phyloP scores from a whole-genome alignment of 495 filamentous ascomycete genomes.

The Aspergillus leporis region DNA sequence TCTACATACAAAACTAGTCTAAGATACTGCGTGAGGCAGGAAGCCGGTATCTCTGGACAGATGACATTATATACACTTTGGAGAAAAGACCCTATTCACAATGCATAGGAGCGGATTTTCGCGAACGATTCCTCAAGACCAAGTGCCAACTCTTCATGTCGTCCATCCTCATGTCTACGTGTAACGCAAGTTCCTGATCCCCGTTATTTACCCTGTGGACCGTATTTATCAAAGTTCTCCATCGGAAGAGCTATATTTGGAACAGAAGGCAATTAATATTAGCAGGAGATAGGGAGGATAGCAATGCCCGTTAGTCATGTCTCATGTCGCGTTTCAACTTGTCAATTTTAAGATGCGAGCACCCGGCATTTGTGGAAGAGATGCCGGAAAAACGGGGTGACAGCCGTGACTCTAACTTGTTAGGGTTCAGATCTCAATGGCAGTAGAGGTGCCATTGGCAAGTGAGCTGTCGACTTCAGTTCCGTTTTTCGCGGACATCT shows the following conservation, averaged over 20 bases:
- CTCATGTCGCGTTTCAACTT: slow-evolving; percentile 1
- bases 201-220: neutral
- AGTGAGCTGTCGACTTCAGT: slow-evolving; percentile 21
- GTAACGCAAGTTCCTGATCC: neutral
- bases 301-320: neutral
- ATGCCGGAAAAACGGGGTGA: neutral
- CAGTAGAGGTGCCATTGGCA: slow-evolving; percentile 36
- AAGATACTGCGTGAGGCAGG: neutral
- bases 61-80: slow-evolving; percentile 13
- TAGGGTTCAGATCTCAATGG: slow-evolving; percentile 39
- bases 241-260: neutral
- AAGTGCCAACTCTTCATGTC: neutral
- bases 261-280: neutral
- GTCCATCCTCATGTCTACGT: neutral
- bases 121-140: neutral
- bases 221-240: neutral
- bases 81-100: slow-evolving; percentile 4
- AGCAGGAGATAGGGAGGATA: neutral
- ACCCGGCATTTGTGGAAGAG: neutral
- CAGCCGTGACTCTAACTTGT: neutral
- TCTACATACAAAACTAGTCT: neutral
- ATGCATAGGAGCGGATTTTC: neutral
- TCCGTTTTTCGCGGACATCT: slow-evolving; percentile 49
- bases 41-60: neutral
- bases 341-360: neutral